Conservation (phyloP, 768 basidiomycete genomes). For the Trametes punicea region DNA sequence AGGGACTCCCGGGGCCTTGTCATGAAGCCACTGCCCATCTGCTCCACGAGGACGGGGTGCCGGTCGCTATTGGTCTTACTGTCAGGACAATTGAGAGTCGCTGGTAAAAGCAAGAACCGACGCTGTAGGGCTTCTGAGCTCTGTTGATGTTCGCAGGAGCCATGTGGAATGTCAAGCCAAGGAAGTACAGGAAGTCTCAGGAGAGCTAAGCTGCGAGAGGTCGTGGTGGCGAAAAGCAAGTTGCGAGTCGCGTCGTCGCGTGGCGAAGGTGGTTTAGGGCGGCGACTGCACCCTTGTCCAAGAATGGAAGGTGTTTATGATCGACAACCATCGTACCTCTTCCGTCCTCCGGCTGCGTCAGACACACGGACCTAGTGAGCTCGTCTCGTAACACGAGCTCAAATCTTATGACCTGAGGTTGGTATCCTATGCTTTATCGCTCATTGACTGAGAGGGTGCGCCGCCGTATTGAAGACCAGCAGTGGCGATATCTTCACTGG, state of each 20-base stretch:
- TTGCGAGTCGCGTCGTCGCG: neutral
- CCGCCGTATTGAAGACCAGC: too few species aligned
- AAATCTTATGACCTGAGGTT: too few species aligned
- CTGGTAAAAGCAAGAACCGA: neutral
- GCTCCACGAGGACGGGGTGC: conserved; percentile 40
- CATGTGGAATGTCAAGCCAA: neutral
- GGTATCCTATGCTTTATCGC: too few species aligned
- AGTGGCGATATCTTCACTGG: too few species aligned
- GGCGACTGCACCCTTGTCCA: neutral
- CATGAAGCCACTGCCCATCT: conserved; percentile 74
- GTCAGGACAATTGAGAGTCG: neutral
- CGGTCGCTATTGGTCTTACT: conserved; percentile 47
- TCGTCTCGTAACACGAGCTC: too few species aligned
- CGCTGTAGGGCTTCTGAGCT: conserved; percentile 28
- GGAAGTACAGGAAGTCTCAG: neutral
- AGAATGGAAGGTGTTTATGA: too few species aligned
- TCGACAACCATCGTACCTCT: too few species aligned
- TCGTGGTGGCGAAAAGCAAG: conserved; percentile 7
- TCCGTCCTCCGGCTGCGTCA: too few species aligned
- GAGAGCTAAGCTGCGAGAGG: neutral
- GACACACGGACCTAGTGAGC: too few species aligned
- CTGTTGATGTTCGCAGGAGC: conserved; percentile 12
- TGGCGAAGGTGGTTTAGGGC: neutral
- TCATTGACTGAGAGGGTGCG: too few species aligned
- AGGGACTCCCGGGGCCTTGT: conserved; percentile 57